Base-by-base conservation (phyloP, 805 yeast species). In the Candida fluviatilis region DNA sequence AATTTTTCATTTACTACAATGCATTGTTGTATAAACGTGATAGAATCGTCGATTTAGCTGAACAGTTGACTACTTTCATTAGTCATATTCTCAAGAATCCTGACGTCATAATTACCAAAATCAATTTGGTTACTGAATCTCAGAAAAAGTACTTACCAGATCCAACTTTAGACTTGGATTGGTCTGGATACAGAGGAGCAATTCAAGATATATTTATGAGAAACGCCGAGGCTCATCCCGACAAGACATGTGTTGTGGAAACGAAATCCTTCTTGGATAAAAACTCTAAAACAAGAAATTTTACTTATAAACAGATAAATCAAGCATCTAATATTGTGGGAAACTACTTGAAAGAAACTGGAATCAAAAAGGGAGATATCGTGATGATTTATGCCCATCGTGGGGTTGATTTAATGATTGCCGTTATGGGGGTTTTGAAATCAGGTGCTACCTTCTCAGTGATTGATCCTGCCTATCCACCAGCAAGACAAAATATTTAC, bases 401-500 rank as follows among this genome's bases (percentile, higher is more conserved):
- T 63, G 96, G 97, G 51, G 99, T 93, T 5, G 99, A 93, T 58
- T 71, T 93, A 45, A 87, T 93, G 78, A 87, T 95, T 31, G 95
- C 98, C 4, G 97, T 93, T 13, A 82, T 93, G 85, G 99, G 98
- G 62, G 96, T 89, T 15, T 76, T 93, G 58, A 93, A 93, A 66
- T 98, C 99, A 1, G 99, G 99, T 51, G 98, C 96, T 13, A 91
- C 99, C 0, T 93, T 93, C 60, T 90, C 97, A 7, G 99, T 93
- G 16, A 95, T 93, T 47, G 99, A 93, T 58, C 99, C 99, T 5
- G 98, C 98, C 4, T 93, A 93, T 61, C 99, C 99, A 31, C 96
- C 99, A 13, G 95, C 95, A 7, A 80, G 99, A 64, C 99, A 93
- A 64, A 93, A 87, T 47, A 78, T 93, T 44, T 93, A 93, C 60